phyloP scores from a whole-genome alignment of 495 filamentous ascomycete genomes.

The Aspergillus cristatus region DNA sequence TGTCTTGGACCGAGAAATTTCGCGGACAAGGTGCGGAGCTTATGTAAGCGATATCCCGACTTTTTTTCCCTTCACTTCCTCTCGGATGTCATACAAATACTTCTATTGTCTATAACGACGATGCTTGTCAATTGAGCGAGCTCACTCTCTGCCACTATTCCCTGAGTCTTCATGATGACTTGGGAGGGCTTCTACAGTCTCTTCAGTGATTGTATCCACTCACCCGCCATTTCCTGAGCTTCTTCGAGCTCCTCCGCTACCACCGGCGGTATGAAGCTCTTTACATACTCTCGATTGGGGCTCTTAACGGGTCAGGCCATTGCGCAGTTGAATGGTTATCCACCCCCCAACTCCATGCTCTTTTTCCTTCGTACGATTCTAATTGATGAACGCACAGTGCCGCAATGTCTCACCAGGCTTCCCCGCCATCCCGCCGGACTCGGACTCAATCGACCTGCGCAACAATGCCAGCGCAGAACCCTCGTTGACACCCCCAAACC shows the following conservation, averaged over 20 bases:
- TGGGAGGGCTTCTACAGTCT: slow-evolving; percentile 3
- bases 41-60: slow-evolving; percentile 14
- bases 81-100: not conserved
- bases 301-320: slow-evolving; percentile 6
- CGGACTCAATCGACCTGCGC: slow-evolving; percentile 1
- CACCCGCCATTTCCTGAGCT: slow-evolving; percentile 8
- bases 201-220: slow-evolving; percentile 2
- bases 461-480: slow-evolving; percentile 6
- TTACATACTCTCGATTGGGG: slow-evolving; percentile 18
- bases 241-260: slow-evolving; percentile 3
- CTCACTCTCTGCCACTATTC: no score
- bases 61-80: slow-evolving; percentile 6
- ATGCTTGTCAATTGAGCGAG: slow-evolving; percentile 6
- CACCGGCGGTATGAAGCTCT: slow-evolving; percentile 25
- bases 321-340: slow-evolving; percentile 3
- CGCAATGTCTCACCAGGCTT: not conserved
- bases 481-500: slow-evolving; percentile 4
- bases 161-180: slow-evolving; percentile 9
- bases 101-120: not conserved
- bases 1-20: slow-evolving; percentile 20
- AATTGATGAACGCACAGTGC: no score
- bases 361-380: no score
- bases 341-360: no score
- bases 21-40: slow-evolving; percentile 4
- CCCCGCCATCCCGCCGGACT: not conserved